Percentiles rank a stretch among this genome's conserved stretches.
phyloP scores from a whole-genome alignment of 805 yeast species.

The Saturnispora galanensis region DNA sequence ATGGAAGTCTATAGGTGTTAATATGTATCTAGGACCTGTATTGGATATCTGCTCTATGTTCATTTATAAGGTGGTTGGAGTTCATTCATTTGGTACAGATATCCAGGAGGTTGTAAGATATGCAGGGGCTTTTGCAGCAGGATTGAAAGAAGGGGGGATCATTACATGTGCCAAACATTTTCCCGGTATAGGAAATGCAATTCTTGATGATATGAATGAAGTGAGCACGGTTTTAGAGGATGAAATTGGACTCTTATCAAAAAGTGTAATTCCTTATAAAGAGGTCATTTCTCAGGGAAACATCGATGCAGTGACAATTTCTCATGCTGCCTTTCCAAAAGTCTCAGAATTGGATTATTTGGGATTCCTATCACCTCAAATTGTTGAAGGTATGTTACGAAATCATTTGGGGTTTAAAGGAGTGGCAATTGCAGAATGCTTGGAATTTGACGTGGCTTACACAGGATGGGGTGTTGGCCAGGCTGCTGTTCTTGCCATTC shows the following conservation, averaged over 20 bases:
- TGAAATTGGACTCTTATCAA: constrained; percentile 39
- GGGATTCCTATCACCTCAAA: constrained; percentile 48
- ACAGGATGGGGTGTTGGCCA: constrained; percentile 60
- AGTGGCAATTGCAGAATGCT: constrained; percentile 48
- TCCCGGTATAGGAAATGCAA: constrained; percentile 57
- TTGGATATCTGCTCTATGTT: constrained; percentile 50
- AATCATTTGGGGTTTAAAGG: constrained; percentile 45
- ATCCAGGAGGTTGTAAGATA: constrained; percentile 47
- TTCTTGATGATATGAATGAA: constrained; percentile 47
- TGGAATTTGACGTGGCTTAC: constrained; percentile 53
- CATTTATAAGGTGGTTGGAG: constrained; percentile 48
- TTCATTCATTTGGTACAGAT: constrained; percentile 52
- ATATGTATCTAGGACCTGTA: constrained; percentile 50
- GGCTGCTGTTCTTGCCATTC: constrained; percentile 50
- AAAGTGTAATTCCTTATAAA: constrained; percentile 42
- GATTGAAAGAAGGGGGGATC: constrained; percentile 44
- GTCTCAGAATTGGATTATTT: constrained; percentile 52
- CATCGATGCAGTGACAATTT: constrained; percentile 48
- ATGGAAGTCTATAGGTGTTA: constrained; percentile 44
- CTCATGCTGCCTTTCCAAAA: constrained; percentile 57
- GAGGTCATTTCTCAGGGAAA: constrained; percentile 34
- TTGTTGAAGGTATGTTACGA: constrained; percentile 41
- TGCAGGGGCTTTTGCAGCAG: constrained; percentile 43
- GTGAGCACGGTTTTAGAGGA: constrained; percentile 51
- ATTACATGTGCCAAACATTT: constrained; percentile 53